Evolutionary conservation across 83 land plant genomes (phyloP).

Genomic region (Picea mariana): DNA sequence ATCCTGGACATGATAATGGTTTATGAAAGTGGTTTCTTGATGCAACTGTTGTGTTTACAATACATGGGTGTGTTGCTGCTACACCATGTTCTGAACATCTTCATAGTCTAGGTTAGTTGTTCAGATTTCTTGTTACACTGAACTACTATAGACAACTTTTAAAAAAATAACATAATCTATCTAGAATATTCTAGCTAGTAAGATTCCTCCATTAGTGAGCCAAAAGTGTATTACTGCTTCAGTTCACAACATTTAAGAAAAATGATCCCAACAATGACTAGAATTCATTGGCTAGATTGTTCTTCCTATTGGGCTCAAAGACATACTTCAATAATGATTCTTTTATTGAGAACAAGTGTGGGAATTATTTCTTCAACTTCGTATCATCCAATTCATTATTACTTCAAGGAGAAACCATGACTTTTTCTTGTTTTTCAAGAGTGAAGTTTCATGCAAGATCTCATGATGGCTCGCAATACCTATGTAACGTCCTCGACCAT

Average conservation of each 20-base stretch:
- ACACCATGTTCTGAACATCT: no score
- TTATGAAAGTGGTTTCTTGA: no score
- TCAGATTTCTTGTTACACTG: no score
- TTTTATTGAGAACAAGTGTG: constrained; percentile 46
- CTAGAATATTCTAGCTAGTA: no score
- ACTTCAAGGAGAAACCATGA: constrained; percentile 26
- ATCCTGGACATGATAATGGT: no score
- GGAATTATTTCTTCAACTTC: constrained; percentile 38
- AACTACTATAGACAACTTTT: no score
- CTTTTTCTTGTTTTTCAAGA: constrained; percentile 27
- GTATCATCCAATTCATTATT: constrained; percentile 25
- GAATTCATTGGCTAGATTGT: not conserved
- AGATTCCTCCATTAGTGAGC: not conserved
- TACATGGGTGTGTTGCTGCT: no score
- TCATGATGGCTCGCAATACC: no score
- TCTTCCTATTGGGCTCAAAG: constrained; percentile 46
- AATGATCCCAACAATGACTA: not conserved
- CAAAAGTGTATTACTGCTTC: not conserved
- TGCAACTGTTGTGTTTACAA: no score
- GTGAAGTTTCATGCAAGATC: constrained; percentile 12
- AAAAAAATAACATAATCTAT: not conserved
- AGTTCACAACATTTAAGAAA: not conserved
- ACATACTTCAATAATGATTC: constrained; percentile 51
- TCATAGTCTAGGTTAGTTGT: no score
- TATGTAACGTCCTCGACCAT: no score